Evolutionary conservation across 164 flowering plant genomes (phyloP).

Genomic region (Nelumbo lutea): DNA sequence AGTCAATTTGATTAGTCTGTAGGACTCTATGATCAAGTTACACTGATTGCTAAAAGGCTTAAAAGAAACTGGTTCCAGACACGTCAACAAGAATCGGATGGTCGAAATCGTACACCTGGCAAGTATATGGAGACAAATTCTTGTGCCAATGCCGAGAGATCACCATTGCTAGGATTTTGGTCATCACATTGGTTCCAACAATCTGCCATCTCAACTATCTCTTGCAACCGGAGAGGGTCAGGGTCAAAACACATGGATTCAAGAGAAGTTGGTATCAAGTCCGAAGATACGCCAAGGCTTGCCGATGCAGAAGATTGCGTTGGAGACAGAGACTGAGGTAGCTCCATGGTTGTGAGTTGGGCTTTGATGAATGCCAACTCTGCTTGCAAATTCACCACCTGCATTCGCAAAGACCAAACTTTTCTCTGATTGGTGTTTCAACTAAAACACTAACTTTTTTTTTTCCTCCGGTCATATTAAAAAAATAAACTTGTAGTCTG

Average conservation of each 20-base stretch:
- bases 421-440: background rate
- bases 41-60: background rate
- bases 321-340: slow-evolving; percentile 10
- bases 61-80: background rate
- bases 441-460: no score
- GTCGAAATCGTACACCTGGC: slow-evolving; percentile 35
- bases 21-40: background rate
- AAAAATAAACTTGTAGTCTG: no score
- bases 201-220: slow-evolving; percentile 9
- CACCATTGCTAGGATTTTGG: slow-evolving; percentile 25
- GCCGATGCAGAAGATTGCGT: slow-evolving; percentile 8
- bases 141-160: slow-evolving; percentile 39
- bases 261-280: slow-evolving; percentile 10
- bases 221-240: slow-evolving; percentile 19
- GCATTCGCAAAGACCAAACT: background rate
- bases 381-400: slow-evolving; percentile 1
- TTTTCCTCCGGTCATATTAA: no score
- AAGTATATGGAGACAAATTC: slow-evolving; percentile 41
- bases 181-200: slow-evolving; percentile 13
- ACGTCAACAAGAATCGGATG: slow-evolving; percentile 5
- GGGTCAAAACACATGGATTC: slow-evolving; percentile 16
- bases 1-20: no score
- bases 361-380: background rate
- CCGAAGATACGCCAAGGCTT: slow-evolving; percentile 6
- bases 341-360: background rate